These are phyloP conservation scores for Pyricularia grisea DNA, from an alignment of 2,329 filamentous ascomycete species.

Conservation along the genomic window DNA sequence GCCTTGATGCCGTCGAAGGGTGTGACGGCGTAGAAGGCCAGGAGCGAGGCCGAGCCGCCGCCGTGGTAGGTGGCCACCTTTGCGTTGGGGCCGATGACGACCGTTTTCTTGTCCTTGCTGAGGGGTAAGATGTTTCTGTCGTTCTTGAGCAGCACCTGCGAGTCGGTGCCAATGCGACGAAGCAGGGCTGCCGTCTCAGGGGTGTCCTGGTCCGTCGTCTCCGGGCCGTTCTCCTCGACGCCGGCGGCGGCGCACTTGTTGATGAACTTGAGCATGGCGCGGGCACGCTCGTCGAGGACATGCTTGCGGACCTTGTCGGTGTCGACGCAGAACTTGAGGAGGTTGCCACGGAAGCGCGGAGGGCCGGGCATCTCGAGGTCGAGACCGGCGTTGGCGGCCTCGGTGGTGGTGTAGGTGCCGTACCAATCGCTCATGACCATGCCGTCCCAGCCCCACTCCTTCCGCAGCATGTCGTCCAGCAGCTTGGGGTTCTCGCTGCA, in stretches of 20 bases:
- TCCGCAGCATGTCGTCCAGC: slow-evolving; percentile 39
- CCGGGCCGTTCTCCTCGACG: slow-evolving; percentile 24
- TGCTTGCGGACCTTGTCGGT: slow-evolving; percentile 41
- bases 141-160: slow-evolving; percentile 67
- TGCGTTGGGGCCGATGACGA: slow-evolving; percentile 48
- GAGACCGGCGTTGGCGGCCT: slow-evolving; percentile 39
- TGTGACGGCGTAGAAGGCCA: slow-evolving; percentile 58
- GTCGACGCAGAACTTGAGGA: slow-evolving; percentile 40
- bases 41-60: slow-evolving; percentile 53
- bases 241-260: slow-evolving; percentile 45
- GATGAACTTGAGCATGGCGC: slow-evolving; percentile 48
- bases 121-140: slow-evolving; percentile 54
- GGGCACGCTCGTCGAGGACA: slow-evolving; percentile 13
- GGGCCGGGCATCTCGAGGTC: slow-evolving; percentile 54
- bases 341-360: slow-evolving; percentile 38
- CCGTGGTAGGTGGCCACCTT: slow-evolving; percentile 50
- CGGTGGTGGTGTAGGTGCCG: slow-evolving; percentile 45
- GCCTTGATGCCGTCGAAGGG: slow-evolving; percentile 61
- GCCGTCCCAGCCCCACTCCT: slow-evolving; percentile 49
- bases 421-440: slow-evolving; percentile 53
- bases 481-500: slow-evolving; percentile 44
- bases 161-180: slow-evolving; percentile 35
- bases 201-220: slow-evolving; percentile 13
- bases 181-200: slow-evolving; percentile 21
- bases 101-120: slow-evolving; percentile 36